These are phyloP conservation scores for Lipomyces spencermartinsiae DNA, from an alignment of 805 yeast species.

Conservation along the genomic window DNA sequence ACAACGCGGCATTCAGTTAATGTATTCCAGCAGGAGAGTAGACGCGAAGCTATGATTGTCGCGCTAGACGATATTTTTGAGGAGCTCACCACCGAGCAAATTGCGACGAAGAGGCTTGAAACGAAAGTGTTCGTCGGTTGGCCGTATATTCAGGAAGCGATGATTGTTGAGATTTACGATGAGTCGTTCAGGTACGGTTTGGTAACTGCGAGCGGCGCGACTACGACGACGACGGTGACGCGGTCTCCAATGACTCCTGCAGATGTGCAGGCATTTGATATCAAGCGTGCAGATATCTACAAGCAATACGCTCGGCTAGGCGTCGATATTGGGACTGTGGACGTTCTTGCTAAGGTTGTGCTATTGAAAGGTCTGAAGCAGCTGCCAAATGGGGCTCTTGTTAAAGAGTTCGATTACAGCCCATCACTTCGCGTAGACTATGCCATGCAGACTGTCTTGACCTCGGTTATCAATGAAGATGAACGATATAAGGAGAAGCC, in stretches of 20 bases:
- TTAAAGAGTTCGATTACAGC: conserved; percentile 67
- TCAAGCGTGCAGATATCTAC: conserved; percentile 11
- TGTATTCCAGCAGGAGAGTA: conserved; percentile 85
- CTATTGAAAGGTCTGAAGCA: conserved; percentile 80
- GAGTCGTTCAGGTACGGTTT: conserved; percentile 56
- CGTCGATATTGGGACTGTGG: conserved; percentile 59
- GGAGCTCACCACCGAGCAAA: conserved; percentile 58
- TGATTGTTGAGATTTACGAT: conserved; percentile 67
- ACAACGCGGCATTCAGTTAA: conserved; percentile 63
- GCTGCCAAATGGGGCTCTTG: conserved; percentile 71
- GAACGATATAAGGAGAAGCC: conserved; percentile 71
- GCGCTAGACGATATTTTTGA: conserved; percentile 57
- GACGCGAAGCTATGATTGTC: conserved; percentile 80
- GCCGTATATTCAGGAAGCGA: conserved; percentile 90
- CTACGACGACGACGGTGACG: neutral
- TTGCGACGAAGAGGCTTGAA: conserved; percentile 67
- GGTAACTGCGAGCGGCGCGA: conserved; percentile 43
- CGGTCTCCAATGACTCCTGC: conserved; percentile 9
- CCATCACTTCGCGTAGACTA: conserved; percentile 54
- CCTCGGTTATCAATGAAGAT: conserved; percentile 74
- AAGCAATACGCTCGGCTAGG: conserved; percentile 51
- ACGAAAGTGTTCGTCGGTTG: conserved; percentile 76
- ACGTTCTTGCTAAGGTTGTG: conserved; percentile 70
- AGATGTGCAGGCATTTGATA: conserved; percentile 12
- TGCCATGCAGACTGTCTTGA: conserved; percentile 85